These are phyloP conservation scores for Cordyceps cateniannulata DNA, from an alignment of 2,329 filamentous ascomycete species.

Conservation along the genomic window DNA sequence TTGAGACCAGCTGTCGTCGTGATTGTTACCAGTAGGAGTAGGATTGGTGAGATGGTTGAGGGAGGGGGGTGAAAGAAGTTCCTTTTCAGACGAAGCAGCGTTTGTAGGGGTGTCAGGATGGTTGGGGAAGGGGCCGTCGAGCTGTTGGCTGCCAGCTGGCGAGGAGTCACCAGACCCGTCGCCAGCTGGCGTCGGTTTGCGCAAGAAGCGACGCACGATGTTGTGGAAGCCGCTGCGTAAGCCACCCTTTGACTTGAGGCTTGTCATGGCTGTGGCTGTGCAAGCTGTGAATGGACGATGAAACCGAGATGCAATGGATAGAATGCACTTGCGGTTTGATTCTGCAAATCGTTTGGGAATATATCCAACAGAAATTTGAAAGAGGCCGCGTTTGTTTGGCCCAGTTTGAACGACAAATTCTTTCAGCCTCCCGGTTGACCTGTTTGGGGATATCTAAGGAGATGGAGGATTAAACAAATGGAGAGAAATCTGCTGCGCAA, in stretches of 20 bases:
- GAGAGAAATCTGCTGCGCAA: neutral
- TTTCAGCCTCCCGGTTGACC: neutral
- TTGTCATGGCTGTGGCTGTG: slow-evolving; percentile 18
- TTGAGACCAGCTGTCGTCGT: slow-evolving; percentile 6
- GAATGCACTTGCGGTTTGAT: too few species aligned
- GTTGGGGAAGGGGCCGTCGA: neutral
- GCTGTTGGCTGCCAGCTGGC: slow-evolving; percentile 9
- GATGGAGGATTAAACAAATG: neutral
- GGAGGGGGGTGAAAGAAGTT: neutral
- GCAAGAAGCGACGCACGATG: slow-evolving; percentile 25
- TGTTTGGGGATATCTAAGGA: neutral
- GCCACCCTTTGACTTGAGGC: slow-evolving; percentile 24
- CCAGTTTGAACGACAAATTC: neutral
- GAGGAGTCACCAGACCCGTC: neutral
- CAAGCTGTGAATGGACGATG: neutral
- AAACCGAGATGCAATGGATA: neutral
- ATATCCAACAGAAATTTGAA: neutral
- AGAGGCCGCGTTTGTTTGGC: neutral
- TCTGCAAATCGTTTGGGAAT: neutral
- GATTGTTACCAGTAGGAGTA: neutral
- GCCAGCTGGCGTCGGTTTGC: slow-evolving; percentile 8
- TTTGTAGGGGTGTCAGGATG: neutral
- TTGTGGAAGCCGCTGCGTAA: slow-evolving; percentile 23
- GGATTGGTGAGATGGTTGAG: neutral
- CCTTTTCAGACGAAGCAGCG: neutral